Evolutionary conservation across 495 filamentous ascomycete species (phyloP).

Genomic region (Daldinia concentrica): DNA sequence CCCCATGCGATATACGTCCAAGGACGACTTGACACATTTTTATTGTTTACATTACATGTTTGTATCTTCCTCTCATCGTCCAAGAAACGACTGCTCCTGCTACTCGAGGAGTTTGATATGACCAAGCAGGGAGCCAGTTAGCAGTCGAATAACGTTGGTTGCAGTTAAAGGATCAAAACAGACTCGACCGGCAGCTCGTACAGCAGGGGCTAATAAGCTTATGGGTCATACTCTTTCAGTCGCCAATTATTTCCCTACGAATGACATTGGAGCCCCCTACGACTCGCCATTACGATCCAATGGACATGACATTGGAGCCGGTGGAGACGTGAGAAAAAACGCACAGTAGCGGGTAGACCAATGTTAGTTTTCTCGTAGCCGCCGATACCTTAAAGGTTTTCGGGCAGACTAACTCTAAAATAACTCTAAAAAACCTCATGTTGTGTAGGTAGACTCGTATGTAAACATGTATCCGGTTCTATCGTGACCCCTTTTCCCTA

Average conservation of each 20-base stretch:
- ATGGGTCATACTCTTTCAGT: constrained; percentile 22
- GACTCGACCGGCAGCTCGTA: background rate
- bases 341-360: constrained; percentile 42
- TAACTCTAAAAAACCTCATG: background rate
- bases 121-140: background rate
- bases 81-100: background rate
- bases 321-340: constrained; percentile 32
- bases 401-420: constrained; percentile 24
- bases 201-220: constrained; percentile 6
- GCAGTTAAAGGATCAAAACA: background rate
- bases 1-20: background rate
- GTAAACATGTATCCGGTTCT: background rate
- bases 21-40: background rate
- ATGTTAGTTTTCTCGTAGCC: constrained; percentile 28
- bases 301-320: constrained; percentile 23
- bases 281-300: constrained; percentile 27
- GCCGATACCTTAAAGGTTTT: constrained; percentile 23
- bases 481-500: background rate
- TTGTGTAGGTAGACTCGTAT: constrained; percentile 1
- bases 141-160: background rate
- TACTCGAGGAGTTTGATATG: background rate
- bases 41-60: constrained; percentile 5
- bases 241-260: constrained; percentile 33
- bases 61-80: background rate
- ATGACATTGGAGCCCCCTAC: constrained; percentile 24